Evolutionary conservation across 2,329 filamentous ascomycete species (phyloP), one percentile per base, ranked within the genome.

Genomic region (Trichophyton rubrum): DNA sequence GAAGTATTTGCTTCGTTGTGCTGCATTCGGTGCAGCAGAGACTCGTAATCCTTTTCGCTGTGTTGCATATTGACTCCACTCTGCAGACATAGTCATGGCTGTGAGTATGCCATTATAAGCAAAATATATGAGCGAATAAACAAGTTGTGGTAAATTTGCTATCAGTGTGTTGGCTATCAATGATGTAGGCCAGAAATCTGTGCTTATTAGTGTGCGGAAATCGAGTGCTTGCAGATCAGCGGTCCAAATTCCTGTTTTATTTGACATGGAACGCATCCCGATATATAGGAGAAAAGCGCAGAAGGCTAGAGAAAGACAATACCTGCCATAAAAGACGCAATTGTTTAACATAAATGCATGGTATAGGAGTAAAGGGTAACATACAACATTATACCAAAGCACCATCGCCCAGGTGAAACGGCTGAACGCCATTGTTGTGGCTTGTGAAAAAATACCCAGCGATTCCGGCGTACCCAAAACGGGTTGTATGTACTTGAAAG

Each of bases 41-140:
- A 79, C 77, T 1, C 77, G 73, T 1, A 80, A 67, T 0, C 72
- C 61, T 58, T 77, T 78, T 9, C 74, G 69, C 9, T 68, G 49
- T 0, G 64, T 57, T 3, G 72, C 72, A 65, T 77, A 78, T 1
- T 67, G 64, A 49, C 70, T 76, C 70, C 77, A 84, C 67, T 84
- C 82, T 9, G 69, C 65, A 0, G 75, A 75, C 0, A 78, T 67
- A 1, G 78, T 70, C 69, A 82, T 80, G 11, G 67, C 71, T 0
- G 78, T 83, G 35, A 72, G 65, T 5, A 74, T 61, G 27, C 66
- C 61, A 56, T 76, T 76, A 63, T 68, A 68, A 6, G 67, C 51
- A 38, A 75, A 67, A 59, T 74, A 75, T 5, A 74, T 61, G 38
- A 73, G 57, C 0, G 71, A 73, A 7, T 74, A 62, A 13, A 74